A percentile compares a stretch with the other conserved stretches of the same genome.
Conservation (phyloP, 78 protist genomes). For the Dictyostelium intermedium region DNA sequence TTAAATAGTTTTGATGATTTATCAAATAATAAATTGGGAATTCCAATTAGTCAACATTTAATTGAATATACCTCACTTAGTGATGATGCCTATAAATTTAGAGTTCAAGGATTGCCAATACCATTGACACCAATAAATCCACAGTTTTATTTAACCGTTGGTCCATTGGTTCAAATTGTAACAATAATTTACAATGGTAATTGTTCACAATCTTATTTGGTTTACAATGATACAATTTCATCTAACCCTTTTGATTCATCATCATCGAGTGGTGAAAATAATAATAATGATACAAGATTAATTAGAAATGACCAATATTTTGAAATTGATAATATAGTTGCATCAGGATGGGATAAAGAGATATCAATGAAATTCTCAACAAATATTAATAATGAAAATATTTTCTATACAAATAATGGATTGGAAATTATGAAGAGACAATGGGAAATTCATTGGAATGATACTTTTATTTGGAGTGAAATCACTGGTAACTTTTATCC, state of each 20-base stretch:
- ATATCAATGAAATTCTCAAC: conserved; percentile 41
- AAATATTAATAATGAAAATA: not conserved
- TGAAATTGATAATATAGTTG: conserved; percentile 43
- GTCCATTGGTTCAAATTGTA: conserved; percentile 31
- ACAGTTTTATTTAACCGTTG: conserved; percentile 36
- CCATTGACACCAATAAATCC: conserved; percentile 18
- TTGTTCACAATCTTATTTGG: conserved; percentile 17
- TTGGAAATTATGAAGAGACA: conserved; percentile 37
- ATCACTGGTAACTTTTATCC: conserved; percentile 60
- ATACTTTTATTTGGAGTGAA: conserved; percentile 12
- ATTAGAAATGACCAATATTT: conserved; percentile 21
- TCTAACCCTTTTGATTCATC: too few relatives aligned
- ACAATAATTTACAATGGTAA: conserved; percentile 27
- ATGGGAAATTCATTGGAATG: conserved; percentile 21
- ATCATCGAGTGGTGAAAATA: not conserved
- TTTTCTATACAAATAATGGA: conserved; percentile 56
- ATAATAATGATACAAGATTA: not conserved
- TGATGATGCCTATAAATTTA: conserved; percentile 68
- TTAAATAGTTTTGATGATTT: conserved; percentile 32
- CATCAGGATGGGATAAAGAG: conserved; percentile 53
- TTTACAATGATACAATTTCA: conserved; percentile 6
- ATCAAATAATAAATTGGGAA: too few relatives aligned
- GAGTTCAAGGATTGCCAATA: conserved; percentile 7
- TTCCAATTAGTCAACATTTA: conserved; percentile 6
- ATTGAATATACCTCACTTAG: conserved; percentile 12